Conservation (phyloP, 208 protist genomes). For the Strigomonas culicis region DNA sequence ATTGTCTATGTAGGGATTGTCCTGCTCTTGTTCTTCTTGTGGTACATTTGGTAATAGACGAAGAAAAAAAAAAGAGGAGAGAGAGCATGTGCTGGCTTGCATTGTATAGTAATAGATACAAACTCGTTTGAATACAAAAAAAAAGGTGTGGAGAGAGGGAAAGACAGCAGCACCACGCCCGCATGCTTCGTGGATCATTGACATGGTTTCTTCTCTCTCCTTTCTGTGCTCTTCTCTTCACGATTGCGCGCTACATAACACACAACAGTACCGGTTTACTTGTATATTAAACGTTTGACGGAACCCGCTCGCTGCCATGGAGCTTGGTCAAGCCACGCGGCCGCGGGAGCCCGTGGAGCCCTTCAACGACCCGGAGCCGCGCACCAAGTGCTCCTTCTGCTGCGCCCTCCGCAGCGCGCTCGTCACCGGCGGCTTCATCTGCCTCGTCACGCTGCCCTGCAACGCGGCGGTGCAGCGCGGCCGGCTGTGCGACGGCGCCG, state of each 20-base stretch:
- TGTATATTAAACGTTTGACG: no score
- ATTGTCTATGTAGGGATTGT: conserved; percentile 69
- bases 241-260: not conserved
- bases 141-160: not conserved
- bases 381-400: conserved; percentile 74
- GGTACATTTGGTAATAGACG: conserved; percentile 49
- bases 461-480: conserved; percentile 48
- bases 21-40: conserved; percentile 59
- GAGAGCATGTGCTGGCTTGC: not conserved
- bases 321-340: conserved; percentile 45
- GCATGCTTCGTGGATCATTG: not conserved
- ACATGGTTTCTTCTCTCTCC: not conserved
- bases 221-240: not conserved
- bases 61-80: conserved; percentile 1
- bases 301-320: conserved; percentile 8
- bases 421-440: conserved; percentile 27
- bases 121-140: not conserved
- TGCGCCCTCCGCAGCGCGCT: conserved; percentile 56
- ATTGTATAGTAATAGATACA: not conserved
- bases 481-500: conserved; percentile 38
- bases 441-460: conserved; percentile 57
- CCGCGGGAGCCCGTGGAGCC: conserved; percentile 39
- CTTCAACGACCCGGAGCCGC: conserved; percentile 50
- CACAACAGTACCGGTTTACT: not conserved
- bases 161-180: not conserved